These are phyloP conservation scores for Cenococcum geophilum DNA, from an alignment of 495 filamentous ascomycete genomes.

Conservation along the genomic window DNA sequence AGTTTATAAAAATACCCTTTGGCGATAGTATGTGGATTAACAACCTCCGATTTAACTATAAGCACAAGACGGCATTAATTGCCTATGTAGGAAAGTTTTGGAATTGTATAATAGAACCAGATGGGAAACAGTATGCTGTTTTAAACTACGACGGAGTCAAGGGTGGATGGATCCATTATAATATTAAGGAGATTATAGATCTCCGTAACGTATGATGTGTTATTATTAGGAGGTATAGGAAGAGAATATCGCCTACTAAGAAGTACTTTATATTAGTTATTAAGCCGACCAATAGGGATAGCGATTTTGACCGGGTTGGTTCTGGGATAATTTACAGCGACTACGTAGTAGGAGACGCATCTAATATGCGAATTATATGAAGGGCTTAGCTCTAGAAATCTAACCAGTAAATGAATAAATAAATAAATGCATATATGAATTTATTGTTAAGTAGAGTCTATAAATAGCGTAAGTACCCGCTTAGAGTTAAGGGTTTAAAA, in stretches of 20 bases:
- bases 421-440: no score
- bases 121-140: not conserved
- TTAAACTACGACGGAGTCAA: slow-evolving; percentile 2
- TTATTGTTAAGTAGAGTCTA: no score
- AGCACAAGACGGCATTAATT: not conserved
- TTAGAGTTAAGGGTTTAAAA: no score
- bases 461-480: no score
- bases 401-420: no score
- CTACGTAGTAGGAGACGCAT: no score
- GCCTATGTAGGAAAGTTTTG: not conserved
- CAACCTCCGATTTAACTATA: not conserved
- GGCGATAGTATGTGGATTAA: not conserved
- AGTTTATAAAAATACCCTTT: not conserved
- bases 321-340: no score
- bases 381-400: no score
- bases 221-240: not conserved
- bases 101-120: not conserved
- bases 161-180: no score
- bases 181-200: not conserved
- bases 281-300: no score
- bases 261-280: slow-evolving; percentile 3
- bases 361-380: no score
- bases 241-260: no score
- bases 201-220: not conserved
- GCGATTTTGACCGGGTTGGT: not conserved